A percentile compares a stretch with the other conserved stretches of the same genome.
These are phyloP conservation scores for Trichoderma reesei DNA, from an alignment of 495 filamentous ascomycete genomes.

Conservation along the genomic window DNA sequence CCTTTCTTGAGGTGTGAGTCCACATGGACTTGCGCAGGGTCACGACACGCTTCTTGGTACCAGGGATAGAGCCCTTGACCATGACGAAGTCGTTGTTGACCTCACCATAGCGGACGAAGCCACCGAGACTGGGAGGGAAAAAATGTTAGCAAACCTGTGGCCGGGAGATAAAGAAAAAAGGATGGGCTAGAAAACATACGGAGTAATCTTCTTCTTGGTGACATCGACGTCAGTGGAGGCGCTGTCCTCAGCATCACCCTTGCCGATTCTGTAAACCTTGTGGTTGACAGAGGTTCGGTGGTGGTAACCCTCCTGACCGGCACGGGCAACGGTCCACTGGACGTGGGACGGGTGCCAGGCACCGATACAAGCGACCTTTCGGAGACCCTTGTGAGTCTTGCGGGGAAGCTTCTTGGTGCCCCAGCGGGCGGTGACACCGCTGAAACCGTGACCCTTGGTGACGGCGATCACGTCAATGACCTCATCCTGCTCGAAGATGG, in stretches of 20 bases:
- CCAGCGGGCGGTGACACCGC: slow-evolving; percentile 96
- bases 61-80: slow-evolving; percentile 93
- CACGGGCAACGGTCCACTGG: slow-evolving; percentile 99
- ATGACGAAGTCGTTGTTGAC: slow-evolving; percentile 99
- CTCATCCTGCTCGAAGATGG: slow-evolving; percentile 99
- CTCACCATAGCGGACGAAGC: slow-evolving; percentile 98
- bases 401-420: slow-evolving; percentile 99
- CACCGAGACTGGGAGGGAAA: slow-evolving; percentile 65
- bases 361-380: slow-evolving; percentile 99
- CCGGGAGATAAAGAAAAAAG: background rate
- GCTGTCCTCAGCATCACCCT: slow-evolving; percentile 76
- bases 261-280: slow-evolving; percentile 98
- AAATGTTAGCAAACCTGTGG: slow-evolving; percentile 15
- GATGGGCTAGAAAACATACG: slow-evolving; percentile 62
- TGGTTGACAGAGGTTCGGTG: slow-evolving; percentile 99
- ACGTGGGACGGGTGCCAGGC: slow-evolving; percentile 99
- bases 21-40: slow-evolving; percentile 99
- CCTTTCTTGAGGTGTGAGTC: slow-evolving; percentile 86
- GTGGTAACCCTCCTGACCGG: slow-evolving; percentile 99
- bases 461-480: slow-evolving; percentile 99
- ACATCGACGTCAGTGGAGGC: slow-evolving; percentile 92
- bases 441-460: slow-evolving; percentile 98
- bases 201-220: slow-evolving; percentile 98
- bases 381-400: slow-evolving; percentile 99
- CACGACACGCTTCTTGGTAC: slow-evolving; percentile 99